phyloP scores from a whole-genome alignment of 1,139 yeast species.

The Candida sanyaensis region DNA sequence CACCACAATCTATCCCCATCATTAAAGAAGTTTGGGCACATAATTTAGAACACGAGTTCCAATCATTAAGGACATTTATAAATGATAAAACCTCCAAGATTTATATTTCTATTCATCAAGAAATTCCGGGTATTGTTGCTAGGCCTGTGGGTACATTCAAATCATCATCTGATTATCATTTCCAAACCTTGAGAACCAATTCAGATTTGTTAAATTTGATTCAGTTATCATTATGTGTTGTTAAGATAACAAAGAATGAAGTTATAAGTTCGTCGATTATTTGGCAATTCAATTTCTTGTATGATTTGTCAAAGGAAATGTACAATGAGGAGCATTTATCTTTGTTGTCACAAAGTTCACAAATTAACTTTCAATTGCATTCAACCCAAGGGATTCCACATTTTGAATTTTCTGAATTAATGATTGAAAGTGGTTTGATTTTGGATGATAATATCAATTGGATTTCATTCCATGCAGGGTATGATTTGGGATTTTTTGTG shows the following conservation, averaged over 20 bases:
- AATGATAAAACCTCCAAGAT: conserved; percentile 58
- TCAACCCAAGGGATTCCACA: conserved; percentile 79
- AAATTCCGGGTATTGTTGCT: conserved; percentile 94
- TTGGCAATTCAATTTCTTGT: conserved; percentile 94
- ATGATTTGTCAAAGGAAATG: conserved; percentile 79
- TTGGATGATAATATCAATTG: conserved; percentile 75
- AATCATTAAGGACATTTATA: conserved; percentile 66
- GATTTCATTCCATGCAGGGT: conserved; percentile 94
- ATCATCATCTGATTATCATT: conserved; percentile 89
- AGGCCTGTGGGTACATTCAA: conserved; percentile 96
- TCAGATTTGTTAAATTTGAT: conserved; percentile 84
- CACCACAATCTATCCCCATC: conserved; percentile 32
- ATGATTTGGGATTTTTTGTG: conserved; percentile 88
- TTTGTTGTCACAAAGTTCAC: conserved; percentile 70
- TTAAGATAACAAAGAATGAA: conserved; percentile 65
- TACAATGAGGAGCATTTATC: conserved; percentile 76
- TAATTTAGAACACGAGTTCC: conserved; percentile 82
- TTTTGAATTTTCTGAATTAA: conserved; percentile 77
- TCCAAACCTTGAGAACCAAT: conserved; percentile 90
- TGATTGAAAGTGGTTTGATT: conserved; percentile 84
- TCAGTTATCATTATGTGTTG: conserved; percentile 83
- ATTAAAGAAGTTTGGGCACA: conserved; percentile 81
- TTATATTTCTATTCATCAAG: conserved; percentile 79
- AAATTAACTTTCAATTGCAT: conserved; percentile 78
- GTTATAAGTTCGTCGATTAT: conserved; percentile 68